Conservation (phyloP, 2,329 filamentous ascomycete genomes). For the Xenoacremonium recifei region DNA sequence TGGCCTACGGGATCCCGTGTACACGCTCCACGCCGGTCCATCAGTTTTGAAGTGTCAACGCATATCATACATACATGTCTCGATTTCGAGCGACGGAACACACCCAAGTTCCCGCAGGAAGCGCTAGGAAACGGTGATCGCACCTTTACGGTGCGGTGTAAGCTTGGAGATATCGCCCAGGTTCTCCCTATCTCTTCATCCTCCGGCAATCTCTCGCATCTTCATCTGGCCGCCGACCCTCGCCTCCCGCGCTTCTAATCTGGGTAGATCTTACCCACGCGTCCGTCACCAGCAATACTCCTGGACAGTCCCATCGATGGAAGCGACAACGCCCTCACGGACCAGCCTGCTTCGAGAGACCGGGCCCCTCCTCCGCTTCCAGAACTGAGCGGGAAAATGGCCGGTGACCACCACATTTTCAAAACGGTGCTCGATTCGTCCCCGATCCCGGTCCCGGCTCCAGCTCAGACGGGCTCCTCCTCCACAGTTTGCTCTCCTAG, state of each 20-base stretch:
- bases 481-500: conserved; percentile 11
- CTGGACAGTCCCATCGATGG: no score
- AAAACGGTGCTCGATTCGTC: background rate
- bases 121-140: background rate
- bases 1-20: background rate
- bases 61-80: background rate
- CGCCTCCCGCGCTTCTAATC: background rate
- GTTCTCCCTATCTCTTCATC: background rate
- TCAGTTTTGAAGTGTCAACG: background rate
- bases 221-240: background rate
- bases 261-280: background rate
- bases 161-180: no score
- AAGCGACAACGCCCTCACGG: background rate
- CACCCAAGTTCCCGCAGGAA: no score
- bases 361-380: background rate
- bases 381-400: background rate
- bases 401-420: background rate
- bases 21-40: background rate
- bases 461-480: background rate
- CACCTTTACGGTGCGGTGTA: no score
- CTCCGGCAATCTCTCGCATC: background rate
- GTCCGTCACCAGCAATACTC: background rate
- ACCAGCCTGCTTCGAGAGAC: background rate
- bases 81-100: background rate
- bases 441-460: background rate